A percentile compares a stretch with the other conserved stretches of the same genome.
phyloP scores from a whole-genome alignment of 2,329 filamentous ascomycete species.

The Penicillium brasilianum region DNA sequence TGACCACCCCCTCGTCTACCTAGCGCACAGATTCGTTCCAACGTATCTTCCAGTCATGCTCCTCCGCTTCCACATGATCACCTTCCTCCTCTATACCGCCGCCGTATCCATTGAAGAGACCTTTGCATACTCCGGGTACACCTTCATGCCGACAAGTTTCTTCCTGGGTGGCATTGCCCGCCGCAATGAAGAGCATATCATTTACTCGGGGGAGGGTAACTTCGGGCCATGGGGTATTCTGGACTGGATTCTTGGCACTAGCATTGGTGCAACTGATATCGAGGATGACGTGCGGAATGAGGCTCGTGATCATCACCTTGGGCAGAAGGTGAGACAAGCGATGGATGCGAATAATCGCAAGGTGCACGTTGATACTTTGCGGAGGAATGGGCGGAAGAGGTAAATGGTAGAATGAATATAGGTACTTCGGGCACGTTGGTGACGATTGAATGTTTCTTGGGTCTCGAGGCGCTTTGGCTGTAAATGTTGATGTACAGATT shows the following conservation, averaged over 20 bases:
- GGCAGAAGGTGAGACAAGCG: conserved; percentile 38
- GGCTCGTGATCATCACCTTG: conserved; percentile 41
- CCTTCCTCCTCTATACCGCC: conserved; percentile 61
- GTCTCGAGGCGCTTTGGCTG: not conserved
- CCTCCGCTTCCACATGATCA: conserved; percentile 65
- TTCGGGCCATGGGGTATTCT: conserved; percentile 53
- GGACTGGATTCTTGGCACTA: conserved; percentile 52
- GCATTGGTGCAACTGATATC: conserved; percentile 48
- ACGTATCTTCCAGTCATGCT: conserved; percentile 61
- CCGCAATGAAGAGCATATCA: conserved; percentile 60
- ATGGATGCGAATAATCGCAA: conserved; percentile 41
- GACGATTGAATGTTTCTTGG: not conserved
- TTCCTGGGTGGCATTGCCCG: conserved; percentile 64
- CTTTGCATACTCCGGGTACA: conserved; percentile 66
- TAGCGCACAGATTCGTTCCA: conserved; percentile 61
- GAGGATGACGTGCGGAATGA: conserved; percentile 56
- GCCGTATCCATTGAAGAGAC: conserved; percentile 64
- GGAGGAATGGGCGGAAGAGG: conserved; percentile 14
- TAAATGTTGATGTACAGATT: not conserved
- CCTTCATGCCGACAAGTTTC: conserved; percentile 61
- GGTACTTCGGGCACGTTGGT: no score
- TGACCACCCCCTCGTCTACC: conserved; percentile 63
- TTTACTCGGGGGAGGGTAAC: conserved; percentile 52
- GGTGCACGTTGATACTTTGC: conserved; percentile 28
- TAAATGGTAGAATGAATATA: not conserved